Base-by-base conservation (phyloP, 2,329 filamentous ascomycete species). In the Akanthomyces lecanii region DNA sequence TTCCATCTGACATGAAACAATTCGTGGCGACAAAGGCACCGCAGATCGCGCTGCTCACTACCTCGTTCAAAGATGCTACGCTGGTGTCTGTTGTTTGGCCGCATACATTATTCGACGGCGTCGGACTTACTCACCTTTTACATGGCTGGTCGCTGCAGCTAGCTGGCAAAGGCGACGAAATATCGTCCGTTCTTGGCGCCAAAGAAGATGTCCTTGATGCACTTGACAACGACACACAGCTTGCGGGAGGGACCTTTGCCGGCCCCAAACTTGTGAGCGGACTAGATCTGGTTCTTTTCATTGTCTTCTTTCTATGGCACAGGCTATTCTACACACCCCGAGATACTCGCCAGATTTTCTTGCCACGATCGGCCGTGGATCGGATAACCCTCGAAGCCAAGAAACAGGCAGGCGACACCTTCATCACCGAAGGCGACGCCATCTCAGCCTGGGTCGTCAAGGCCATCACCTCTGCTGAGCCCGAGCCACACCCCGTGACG, bases 1-100 rank as follows among this genome's bases (percentile, higher is more conserved):
- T 52, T 23, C 54, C 47, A 10, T 23, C 44, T 6, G 33, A 2
- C n/a, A 50, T 63, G 25, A 52, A 52, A 16, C 45, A 53, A 7
- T 45, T 57, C 7, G 10, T 63, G 38, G 47, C 33, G 25, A 33
- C 10, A 10, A 30, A 57, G 25, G 36, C 38, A 10, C 61, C 61
- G 18, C 61, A 57, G 36, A 52, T 63, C 18, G 53, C 53, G 4
- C 10, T 63, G 12, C 53, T 42, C 14, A 71, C 83, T 44, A 75
- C 77, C 10, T 75, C 75, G 0, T 83, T 84, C 67, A 69, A 66
- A 6, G 77, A 84, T 62, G 76, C 78, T 0, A 84, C 81, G 0
- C 68, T 83, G 0, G 71, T 84, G 3, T 72, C 73, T 1, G 64
- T 83, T 0, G 71, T 71, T 5, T 81, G 75, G 70, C 75, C 78